Conservation (phyloP, 2,329 filamentous ascomycete species). For the Penicillium sp. region DNA sequence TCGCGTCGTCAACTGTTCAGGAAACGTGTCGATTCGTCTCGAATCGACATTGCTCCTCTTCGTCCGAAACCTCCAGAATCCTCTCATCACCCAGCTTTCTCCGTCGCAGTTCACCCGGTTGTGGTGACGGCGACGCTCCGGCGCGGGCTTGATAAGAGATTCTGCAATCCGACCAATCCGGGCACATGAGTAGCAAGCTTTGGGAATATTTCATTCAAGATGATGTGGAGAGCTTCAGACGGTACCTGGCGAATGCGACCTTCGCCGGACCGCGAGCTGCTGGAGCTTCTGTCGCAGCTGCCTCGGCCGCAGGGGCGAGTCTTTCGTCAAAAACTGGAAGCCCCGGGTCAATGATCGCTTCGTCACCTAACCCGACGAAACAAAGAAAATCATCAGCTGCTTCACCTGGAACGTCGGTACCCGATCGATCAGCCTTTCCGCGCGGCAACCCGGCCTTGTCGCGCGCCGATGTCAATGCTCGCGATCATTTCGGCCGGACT, state of each 20-base stretch:
- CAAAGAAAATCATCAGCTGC: slow-evolving; percentile 48
- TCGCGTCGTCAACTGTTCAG: background rate
- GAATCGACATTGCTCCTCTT: slow-evolving; percentile 8
- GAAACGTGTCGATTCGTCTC: slow-evolving; percentile 19
- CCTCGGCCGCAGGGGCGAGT: slow-evolving; percentile 15
- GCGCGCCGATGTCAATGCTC: slow-evolving; percentile 76
- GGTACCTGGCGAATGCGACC: slow-evolving; percentile 73
- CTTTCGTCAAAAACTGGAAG: slow-evolving; percentile 31
- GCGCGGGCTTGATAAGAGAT: slow-evolving; percentile 57
- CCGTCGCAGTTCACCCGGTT: slow-evolving; percentile 79
- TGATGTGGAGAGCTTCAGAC: slow-evolving; percentile 93
- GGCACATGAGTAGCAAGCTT: slow-evolving; percentile 91
- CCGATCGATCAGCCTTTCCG: slow-evolving; percentile 35
- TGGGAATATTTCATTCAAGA: slow-evolving; percentile 98
- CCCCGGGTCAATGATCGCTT: slow-evolving; percentile 30
- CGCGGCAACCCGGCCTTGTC: slow-evolving; percentile 44
- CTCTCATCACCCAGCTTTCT: slow-evolving; percentile 59
- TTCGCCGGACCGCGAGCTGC: slow-evolving; percentile 34
- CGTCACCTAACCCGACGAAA: slow-evolving; percentile 47
- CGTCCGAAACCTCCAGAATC: slow-evolving; percentile 22
- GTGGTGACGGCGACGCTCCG: slow-evolving; percentile 89
- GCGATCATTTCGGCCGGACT: slow-evolving; percentile 78
- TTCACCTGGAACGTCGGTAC: slow-evolving; percentile 50
- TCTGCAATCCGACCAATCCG: slow-evolving; percentile 36
- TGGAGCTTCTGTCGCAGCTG: slow-evolving; percentile 25